Base-by-base conservation (phyloP, 2,329 filamentous ascomycete genomes). In the Colletotrichum scovillei region DNA sequence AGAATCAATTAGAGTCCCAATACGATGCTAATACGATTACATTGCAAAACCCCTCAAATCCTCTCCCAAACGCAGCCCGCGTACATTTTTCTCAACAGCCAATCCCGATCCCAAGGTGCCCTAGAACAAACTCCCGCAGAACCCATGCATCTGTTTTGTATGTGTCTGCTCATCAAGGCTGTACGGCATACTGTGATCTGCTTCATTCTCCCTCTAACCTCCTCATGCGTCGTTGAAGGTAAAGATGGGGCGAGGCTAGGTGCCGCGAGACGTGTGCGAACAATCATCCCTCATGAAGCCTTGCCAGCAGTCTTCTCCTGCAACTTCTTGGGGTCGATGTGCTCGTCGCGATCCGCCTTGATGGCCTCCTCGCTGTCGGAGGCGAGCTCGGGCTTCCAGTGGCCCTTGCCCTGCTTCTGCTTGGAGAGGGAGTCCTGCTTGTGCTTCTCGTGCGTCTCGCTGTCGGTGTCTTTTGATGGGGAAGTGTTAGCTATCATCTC, bases 331-430 rank as follows among this genome's bases (percentile, higher is more conserved):
- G 87, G 82, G 63, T 86, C 82, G 72, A 85, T 82, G n/a, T 77
- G 49, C 58, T 80, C 77, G 55, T 83, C 77, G 35, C 89, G 89
- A 80, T 93, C 93, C 53, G 91, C 93, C 85, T 90, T 92, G 82
- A 97, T 87, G 77, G 90, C 90, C 81, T 94, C 93, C 86, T 97
- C 94, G 82, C 92, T 94, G 82, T 94, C 91, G 63, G 91, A 93
- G 3, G 94, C 94, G 63, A 97, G 86, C 81, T 93, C 91, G 26
- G 92, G 87, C 84, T 93, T 93, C 94, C 94, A 97, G 80, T 94
- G 88, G 66, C 88, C 92, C 80, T 90, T 88, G 74, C 93, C 94
- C 52, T 88, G 83, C 81, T 92, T 90, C 73, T 94, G 89, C 86
- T 95, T 95, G 75, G 87, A 73, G 56, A 92, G 83, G 28, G 86